These are phyloP conservation scores for Mollisiaceae sp. DNA, from an alignment of 2,329 filamentous ascomycete genomes.

Conservation along the genomic window DNA sequence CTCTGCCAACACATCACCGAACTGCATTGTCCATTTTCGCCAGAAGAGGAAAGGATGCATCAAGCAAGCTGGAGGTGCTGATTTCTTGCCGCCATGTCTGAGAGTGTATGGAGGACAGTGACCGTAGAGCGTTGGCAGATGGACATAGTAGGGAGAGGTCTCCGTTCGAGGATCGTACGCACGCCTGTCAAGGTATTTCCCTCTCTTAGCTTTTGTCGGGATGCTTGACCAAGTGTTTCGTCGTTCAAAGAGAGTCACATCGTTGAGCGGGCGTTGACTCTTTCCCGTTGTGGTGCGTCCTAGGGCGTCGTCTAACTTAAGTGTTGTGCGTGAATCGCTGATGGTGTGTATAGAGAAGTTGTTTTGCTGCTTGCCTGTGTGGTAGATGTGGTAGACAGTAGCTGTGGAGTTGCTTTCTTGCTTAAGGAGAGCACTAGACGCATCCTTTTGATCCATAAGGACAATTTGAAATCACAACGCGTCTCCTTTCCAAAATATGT, in stretches of 20 bases:
- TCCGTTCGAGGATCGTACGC: slow-evolving; percentile 24
- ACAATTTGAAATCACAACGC: neutral
- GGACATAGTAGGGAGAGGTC: slow-evolving; percentile 26
- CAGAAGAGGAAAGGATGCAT: slow-evolving; percentile 14
- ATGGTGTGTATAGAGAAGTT: slow-evolving; percentile 25
- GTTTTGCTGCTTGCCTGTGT: slow-evolving; percentile 16
- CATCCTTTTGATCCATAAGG: neutral
- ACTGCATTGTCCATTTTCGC: slow-evolving; percentile 25
- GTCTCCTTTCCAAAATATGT: neutral
- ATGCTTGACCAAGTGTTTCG: slow-evolving; percentile 10
- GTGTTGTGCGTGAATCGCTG: slow-evolving; percentile 22
- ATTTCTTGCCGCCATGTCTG: slow-evolving; percentile 21
- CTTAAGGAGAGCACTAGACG: neutral
- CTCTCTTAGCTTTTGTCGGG: slow-evolving; percentile 15
- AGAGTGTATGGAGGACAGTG: slow-evolving; percentile 27
- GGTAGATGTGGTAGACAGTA: slow-evolving; percentile 27
- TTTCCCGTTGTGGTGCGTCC: neutral
- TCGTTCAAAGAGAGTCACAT: slow-evolving; percentile 1
- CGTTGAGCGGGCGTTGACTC: neutral
- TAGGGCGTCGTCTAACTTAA: slow-evolving; percentile 5
- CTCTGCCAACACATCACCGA: slow-evolving; percentile 24
- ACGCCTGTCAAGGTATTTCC: slow-evolving; percentile 23
- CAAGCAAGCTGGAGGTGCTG: slow-evolving; percentile 16
- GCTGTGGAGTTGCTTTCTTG: neutral
- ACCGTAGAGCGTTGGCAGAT: slow-evolving; percentile 21